These are phyloP conservation scores for Pleurotus citrinopileatus DNA, from an alignment of 768 basidiomycete species.

Conservation along the genomic window DNA sequence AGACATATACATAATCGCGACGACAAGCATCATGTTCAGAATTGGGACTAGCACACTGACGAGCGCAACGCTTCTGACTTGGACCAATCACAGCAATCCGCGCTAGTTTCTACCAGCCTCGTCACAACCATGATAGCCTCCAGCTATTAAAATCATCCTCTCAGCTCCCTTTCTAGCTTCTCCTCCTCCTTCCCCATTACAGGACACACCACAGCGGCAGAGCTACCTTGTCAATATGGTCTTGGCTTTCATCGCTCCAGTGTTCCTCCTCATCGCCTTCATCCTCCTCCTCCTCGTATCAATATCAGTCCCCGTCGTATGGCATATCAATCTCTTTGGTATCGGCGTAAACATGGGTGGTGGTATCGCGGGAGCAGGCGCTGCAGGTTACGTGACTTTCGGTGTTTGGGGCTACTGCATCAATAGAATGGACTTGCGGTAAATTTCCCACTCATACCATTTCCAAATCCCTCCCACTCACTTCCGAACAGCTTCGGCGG, in stretches of 20 bases:
- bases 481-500: constrained; percentile 36
- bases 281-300: constrained; percentile 61
- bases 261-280: constrained; percentile 51
- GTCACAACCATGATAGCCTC: not conserved
- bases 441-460: constrained; percentile 19
- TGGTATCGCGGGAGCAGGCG: constrained; percentile 30
- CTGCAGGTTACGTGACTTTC: constrained; percentile 39
- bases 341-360: constrained; percentile 35
- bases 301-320: constrained; percentile 58
- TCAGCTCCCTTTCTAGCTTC: too few species aligned
- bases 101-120: not conserved
- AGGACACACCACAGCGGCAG: too few species aligned
- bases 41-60: too few species aligned
- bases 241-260: constrained; percentile 31
- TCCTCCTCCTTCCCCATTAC: constrained; percentile 4
- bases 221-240: too few species aligned
- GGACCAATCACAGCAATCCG: constrained; percentile 2
- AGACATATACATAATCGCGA: too few species aligned
- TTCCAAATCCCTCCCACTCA: constrained; percentile 12
- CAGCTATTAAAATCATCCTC: constrained; percentile 14
- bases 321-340: constrained; percentile 52
- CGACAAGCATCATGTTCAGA: not conserved
- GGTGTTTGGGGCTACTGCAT: constrained; percentile 69
- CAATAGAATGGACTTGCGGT: constrained; percentile 43
- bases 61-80: too few species aligned